Conservation (phyloP, 2,329 filamentous ascomycete species). For the Fusarium denticulatum region DNA sequence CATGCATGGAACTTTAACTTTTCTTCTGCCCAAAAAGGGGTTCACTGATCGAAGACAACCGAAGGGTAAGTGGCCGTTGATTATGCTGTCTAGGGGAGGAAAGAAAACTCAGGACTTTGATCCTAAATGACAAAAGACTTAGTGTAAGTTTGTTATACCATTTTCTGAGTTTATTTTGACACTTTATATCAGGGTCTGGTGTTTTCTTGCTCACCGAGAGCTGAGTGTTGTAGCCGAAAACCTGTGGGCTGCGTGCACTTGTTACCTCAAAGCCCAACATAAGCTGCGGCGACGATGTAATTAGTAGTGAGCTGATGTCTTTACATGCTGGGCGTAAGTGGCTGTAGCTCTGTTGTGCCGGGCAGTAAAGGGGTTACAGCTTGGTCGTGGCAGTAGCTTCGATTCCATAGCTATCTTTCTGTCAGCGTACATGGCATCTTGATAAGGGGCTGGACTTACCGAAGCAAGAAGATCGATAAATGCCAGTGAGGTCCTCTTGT, state of each 20-base stretch:
- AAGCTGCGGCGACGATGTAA: background rate
- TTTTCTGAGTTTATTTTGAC: background rate
- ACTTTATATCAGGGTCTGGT: background rate
- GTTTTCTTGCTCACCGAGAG: background rate
- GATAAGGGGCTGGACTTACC: background rate
- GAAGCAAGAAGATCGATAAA: accelerated
- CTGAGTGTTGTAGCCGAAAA: background rate
- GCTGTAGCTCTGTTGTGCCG: background rate
- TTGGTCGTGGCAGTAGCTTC: background rate
- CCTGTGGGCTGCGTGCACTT: background rate
- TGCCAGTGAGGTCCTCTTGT: background rate
- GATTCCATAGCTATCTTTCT: background rate
- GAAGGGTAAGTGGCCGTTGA: background rate
- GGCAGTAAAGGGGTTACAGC: too few relatives aligned
- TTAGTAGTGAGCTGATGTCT: background rate
- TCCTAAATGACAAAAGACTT: background rate
- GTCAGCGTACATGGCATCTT: too few relatives aligned
- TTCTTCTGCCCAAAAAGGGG: background rate
- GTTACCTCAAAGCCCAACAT: background rate
- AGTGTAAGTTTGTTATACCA: background rate
- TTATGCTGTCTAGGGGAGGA: background rate
- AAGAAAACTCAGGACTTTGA: background rate
- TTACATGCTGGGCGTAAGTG: accelerated
- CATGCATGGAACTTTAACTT: background rate
- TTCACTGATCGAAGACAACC: background rate